A percentile compares a stretch with the other conserved stretches of the same genome.
Evolutionary conservation across 1,139 yeast species (phyloP).

Genomic region (Candida smagusa): DNA sequence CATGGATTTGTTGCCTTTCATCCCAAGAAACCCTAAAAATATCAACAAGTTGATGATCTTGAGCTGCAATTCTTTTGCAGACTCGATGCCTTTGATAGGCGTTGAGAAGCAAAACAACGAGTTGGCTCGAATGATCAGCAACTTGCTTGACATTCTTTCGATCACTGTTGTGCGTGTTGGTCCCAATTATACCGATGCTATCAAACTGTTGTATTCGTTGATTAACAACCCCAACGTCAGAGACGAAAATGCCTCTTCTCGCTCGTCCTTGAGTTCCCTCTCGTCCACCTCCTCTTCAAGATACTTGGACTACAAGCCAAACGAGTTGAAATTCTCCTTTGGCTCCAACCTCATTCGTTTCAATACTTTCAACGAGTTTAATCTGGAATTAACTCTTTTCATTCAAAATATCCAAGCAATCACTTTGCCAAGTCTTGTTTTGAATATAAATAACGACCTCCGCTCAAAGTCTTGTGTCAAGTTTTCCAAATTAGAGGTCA

Average conservation of each 20-base stretch:
- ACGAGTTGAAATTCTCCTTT: constrained; percentile 8
- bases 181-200: constrained; percentile 14
- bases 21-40: constrained; percentile 16
- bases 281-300: not conserved
- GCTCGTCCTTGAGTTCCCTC: not conserved
- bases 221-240: constrained; percentile 6
- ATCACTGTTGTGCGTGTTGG: constrained; percentile 28
- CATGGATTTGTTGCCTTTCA: constrained; percentile 28
- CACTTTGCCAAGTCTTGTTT: constrained; percentile 18
- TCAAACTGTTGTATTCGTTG: constrained; percentile 16
- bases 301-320: not conserved
- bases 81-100: constrained; percentile 7
- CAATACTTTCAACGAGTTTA: constrained; percentile 17
- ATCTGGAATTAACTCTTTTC: constrained; percentile 15
- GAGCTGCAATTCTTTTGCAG: constrained; percentile 17
- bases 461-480: constrained; percentile 18
- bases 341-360: constrained; percentile 22
- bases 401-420: constrained; percentile 14
- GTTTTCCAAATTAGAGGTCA: constrained; percentile 22
- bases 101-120: constrained; percentile 5
- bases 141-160: constrained; percentile 17
- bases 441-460: constrained; percentile 19
- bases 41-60: constrained; percentile 29
- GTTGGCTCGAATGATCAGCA: constrained; percentile 10
- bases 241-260: not conserved